Evolutionary conservation across 345 rosid species (phyloP).

Genomic region (Stellera chamaejasme): DNA sequence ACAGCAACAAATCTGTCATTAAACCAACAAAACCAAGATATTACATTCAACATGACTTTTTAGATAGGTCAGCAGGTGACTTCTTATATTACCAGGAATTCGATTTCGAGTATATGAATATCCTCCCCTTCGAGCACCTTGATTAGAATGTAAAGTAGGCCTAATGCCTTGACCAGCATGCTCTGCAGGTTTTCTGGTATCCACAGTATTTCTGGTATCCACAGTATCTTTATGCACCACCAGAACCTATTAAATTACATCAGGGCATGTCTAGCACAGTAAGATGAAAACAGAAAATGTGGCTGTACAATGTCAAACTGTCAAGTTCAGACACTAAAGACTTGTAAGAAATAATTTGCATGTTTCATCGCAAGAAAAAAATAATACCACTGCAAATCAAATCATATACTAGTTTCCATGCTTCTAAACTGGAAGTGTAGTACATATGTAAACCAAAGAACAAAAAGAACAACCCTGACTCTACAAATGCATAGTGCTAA

Average conservation of each 20-base stretch:
- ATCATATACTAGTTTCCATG: too few relatives aligned
- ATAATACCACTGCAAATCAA: too few relatives aligned
- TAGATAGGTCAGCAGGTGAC: too few relatives aligned
- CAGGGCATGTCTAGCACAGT: slow-evolving; percentile 1
- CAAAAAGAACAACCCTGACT: too few relatives aligned
- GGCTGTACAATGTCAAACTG: background rate
- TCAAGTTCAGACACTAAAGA: too few relatives aligned
- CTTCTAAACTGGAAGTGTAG: too few relatives aligned
- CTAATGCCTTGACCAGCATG: slow-evolving; percentile 22
- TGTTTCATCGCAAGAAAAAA: too few relatives aligned
- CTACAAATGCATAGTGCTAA: too few relatives aligned
- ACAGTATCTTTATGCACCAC: slow-evolving; percentile 25
- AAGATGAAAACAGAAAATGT: background rate
- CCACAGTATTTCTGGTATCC: slow-evolving; percentile 29
- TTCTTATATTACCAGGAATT: slow-evolving; percentile 25
- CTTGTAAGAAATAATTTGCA: too few relatives aligned
- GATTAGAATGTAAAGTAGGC: slow-evolving; percentile 26
- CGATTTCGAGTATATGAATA: slow-evolving; percentile 27
- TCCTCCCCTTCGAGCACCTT: slow-evolving; percentile 38
- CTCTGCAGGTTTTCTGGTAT: slow-evolving; percentile 34
- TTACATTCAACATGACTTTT: slow-evolving; percentile 4
- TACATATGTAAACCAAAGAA: too few relatives aligned
- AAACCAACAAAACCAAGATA: too few relatives aligned
- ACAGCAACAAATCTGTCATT: too few relatives aligned
- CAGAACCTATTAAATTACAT: slow-evolving; percentile 30